Conservation (phyloP, 148 eudicot species). For the Chenopodium berlandieri region DNA sequence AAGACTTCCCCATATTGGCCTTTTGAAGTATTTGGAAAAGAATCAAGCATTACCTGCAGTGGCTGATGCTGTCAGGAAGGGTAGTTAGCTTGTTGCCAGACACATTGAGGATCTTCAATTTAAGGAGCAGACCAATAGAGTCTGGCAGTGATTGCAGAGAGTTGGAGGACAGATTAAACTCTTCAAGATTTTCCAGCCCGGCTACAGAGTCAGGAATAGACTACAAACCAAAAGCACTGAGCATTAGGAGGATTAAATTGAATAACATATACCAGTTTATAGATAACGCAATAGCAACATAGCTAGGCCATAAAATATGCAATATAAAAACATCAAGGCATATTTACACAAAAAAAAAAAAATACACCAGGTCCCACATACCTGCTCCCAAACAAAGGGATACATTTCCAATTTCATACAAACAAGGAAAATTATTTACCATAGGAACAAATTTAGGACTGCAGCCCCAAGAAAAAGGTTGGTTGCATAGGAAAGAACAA, state of each 20-base stretch:
- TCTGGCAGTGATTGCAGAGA: conserved; percentile 80
- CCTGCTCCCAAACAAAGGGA: background rate
- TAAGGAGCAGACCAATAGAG: conserved; percentile 70
- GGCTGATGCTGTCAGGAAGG: conserved; percentile 82
- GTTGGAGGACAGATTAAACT: conserved; percentile 74
- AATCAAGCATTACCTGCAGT: conserved; percentile 64
- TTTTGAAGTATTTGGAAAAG: background rate
- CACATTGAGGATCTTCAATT: conserved; percentile 69
- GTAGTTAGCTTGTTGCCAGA: conserved; percentile 81
- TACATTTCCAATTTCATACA: background rate
- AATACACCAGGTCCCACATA: background rate
- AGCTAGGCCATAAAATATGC: background rate
- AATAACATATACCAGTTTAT: background rate
- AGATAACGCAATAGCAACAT: background rate
- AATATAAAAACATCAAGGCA: background rate
- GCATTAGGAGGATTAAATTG: background rate
- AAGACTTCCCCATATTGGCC: background rate
- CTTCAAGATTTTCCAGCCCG: conserved; percentile 81
- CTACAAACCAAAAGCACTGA: conserved; percentile 36
- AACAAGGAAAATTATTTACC: background rate
- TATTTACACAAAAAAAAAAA: background rate
- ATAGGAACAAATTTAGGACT: background rate
- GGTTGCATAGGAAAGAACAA: background rate
- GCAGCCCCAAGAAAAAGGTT: background rate
- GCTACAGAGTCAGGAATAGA: conserved; percentile 83